A percentile compares a stretch with the other conserved stretches of the same genome.
phyloP scores from a whole-genome alignment of 306 rosid species.

The Mimosa pudica region DNA sequence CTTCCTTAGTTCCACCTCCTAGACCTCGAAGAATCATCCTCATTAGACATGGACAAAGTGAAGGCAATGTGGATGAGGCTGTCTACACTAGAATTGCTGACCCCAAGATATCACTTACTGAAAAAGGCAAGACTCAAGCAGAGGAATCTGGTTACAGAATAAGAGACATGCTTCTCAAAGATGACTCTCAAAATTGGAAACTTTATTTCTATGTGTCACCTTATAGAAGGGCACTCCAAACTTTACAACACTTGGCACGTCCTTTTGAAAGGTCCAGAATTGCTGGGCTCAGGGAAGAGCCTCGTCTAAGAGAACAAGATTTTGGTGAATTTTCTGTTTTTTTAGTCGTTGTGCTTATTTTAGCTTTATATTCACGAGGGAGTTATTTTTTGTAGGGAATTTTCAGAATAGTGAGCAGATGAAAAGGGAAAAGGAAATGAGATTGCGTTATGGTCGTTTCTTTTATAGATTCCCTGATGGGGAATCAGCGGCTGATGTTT shows the following conservation, averaged over 20 bases:
- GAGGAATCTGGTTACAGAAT: slow-evolving; percentile 61
- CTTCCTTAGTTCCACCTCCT: slow-evolving; percentile 46
- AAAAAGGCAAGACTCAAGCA: slow-evolving; percentile 60
- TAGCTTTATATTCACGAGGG: neutral
- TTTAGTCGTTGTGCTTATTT: neutral
- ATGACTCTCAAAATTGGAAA: slow-evolving; percentile 53
- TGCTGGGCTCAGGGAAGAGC: slow-evolving; percentile 88
- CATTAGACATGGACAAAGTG: slow-evolving; percentile 84
- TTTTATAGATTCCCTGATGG: slow-evolving; percentile 90
- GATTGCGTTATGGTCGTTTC: slow-evolving; percentile 82
- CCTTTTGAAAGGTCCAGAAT: slow-evolving; percentile 65
- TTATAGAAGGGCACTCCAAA: slow-evolving; percentile 64
- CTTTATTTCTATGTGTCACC: slow-evolving; percentile 88
- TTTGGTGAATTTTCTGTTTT: slow-evolving; percentile 47
- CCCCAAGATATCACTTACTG: slow-evolving; percentile 68
- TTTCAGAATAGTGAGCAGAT: slow-evolving; percentile 88
- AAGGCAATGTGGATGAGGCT: slow-evolving; percentile 80
- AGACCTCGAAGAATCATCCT: slow-evolving; percentile 84
- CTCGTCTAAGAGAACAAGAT: slow-evolving; percentile 87
- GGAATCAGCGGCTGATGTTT: slow-evolving; percentile 96
- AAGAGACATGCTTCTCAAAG: slow-evolving; percentile 52
- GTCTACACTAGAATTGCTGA: slow-evolving; percentile 69
- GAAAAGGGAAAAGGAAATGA: slow-evolving; percentile 56
- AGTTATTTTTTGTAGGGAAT: slow-evolving; percentile 55
- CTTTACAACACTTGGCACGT: slow-evolving; percentile 59